Conservation (phyloP, 176 grass and related monocot genomes). For the Avena insularis region DNA sequence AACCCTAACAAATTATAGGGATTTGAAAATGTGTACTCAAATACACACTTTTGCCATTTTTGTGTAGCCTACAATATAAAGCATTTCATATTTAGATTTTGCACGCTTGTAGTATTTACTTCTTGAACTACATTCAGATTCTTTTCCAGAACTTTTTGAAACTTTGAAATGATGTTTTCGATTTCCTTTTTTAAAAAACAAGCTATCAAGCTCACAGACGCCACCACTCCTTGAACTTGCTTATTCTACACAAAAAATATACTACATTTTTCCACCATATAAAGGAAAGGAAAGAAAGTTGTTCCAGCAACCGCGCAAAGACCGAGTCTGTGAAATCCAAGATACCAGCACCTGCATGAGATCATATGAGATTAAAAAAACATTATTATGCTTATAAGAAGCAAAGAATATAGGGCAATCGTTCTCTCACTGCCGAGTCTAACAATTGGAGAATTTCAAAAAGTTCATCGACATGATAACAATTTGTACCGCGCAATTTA, state of each 20-base stretch:
- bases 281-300: not conserved
- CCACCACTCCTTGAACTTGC: not conserved
- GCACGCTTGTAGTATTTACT: no score
- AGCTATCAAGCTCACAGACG: not conserved
- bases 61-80: no score
- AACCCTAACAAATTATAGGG: no score
- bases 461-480: not conserved
- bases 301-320: not conserved
- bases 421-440: not conserved
- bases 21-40: no score
- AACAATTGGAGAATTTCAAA: not conserved
- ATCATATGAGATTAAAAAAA: not conserved
- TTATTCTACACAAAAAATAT: not conserved
- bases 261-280: not conserved
- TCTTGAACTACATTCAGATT: no score
- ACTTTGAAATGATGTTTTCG: no score
- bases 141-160: no score
- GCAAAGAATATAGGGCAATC: not conserved
- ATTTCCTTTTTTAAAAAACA: no score
- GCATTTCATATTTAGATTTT: no score
- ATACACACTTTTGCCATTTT: no score
- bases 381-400: not conserved
- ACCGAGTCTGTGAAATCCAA: not conserved
- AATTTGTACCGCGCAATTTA: not conserved
- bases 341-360: not conserved